Evolutionary conservation across 2,329 filamentous ascomycete genomes (phyloP).

Genomic region (Laburnicola sp.): DNA sequence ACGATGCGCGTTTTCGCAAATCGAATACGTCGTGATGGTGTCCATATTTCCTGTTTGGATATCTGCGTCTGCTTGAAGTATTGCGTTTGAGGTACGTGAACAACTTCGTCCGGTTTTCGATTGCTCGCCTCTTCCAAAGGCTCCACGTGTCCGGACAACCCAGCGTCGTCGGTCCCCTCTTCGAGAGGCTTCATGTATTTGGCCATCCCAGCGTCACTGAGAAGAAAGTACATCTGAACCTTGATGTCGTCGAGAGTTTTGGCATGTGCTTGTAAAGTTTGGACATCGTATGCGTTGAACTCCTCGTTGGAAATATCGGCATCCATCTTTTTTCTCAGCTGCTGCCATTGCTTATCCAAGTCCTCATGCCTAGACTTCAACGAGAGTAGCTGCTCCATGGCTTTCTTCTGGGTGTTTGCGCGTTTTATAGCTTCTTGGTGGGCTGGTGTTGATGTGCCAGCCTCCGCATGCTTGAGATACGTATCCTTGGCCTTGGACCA

Average conservation of each 20-base stretch:
- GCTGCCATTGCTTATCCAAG: constrained; percentile 21
- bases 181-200: constrained; percentile 15
- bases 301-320: constrained; percentile 34
- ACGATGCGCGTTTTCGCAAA: constrained; percentile 26
- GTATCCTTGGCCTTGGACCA: constrained; percentile 33
- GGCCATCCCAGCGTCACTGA: constrained; percentile 32
- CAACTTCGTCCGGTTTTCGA: constrained; percentile 10
- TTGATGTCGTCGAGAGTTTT: constrained; percentile 34
- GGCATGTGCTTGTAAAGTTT: constrained; percentile 29
- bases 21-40: constrained; percentile 30
- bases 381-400: constrained; percentile 32
- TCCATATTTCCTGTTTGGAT: constrained; percentile 30
- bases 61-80: constrained; percentile 39
- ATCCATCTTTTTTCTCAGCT: constrained; percentile 34
- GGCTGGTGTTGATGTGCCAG: constrained; percentile 21
- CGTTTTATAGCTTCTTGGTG: constrained; percentile 29
- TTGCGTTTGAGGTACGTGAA: constrained; percentile 39
- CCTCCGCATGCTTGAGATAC: constrained; percentile 32
- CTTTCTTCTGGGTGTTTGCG: constrained; percentile 33
- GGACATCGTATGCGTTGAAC: constrained; percentile 30
- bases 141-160: constrained; percentile 24
- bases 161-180: constrained; percentile 21
- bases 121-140: constrained; percentile 16
- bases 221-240: constrained; percentile 31
- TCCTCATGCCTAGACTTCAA: constrained; percentile 26